Conservation (phyloP, 2,329 filamentous ascomycete species). For the Ascochyta lentis region DNA sequence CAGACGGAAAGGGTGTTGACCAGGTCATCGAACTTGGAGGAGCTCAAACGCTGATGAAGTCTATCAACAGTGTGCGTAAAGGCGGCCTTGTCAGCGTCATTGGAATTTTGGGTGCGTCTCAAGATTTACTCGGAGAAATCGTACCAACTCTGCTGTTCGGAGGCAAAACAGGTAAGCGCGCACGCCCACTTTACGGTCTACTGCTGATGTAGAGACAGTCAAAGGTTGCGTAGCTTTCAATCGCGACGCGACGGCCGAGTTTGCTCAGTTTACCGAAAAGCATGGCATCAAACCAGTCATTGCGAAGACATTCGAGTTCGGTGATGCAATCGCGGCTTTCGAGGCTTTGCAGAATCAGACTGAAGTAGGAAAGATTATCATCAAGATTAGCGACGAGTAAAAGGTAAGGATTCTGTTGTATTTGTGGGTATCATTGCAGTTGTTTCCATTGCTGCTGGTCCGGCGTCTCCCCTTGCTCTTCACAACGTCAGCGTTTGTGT, state of each 20-base stretch:
- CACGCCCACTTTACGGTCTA: too few species aligned
- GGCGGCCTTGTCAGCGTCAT: conserved; percentile 57
- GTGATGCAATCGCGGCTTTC: conserved; percentile 26
- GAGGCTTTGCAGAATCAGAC: conserved; percentile 24
- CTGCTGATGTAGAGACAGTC: conserved; percentile 17
- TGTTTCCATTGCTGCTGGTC: background rate
- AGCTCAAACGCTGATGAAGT: conserved; percentile 53
- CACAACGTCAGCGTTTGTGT: too few species aligned
- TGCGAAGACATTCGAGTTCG: conserved; percentile 25
- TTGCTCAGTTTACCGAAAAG: conserved; percentile 27
- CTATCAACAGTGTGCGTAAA: conserved; percentile 52
- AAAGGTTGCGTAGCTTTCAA: conserved; percentile 29
- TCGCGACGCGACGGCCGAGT: conserved; percentile 25
- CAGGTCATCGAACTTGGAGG: conserved; percentile 57
- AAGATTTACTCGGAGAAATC: conserved; percentile 16
- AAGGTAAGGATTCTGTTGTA: background rate
- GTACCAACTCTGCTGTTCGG: conserved; percentile 24
- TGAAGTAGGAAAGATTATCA: conserved; percentile 33
- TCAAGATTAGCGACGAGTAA: conserved; percentile 22
- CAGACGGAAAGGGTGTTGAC: conserved; percentile 50
- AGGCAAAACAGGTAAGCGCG: conserved; percentile 24
- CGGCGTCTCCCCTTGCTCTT: too few species aligned
- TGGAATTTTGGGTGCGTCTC: conserved; percentile 48
- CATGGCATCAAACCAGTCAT: conserved; percentile 30
- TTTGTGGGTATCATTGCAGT: background rate